Evolutionary conservation across 805 yeast genomes (phyloP).

Genomic region (Wickerhamiella siamensis): DNA sequence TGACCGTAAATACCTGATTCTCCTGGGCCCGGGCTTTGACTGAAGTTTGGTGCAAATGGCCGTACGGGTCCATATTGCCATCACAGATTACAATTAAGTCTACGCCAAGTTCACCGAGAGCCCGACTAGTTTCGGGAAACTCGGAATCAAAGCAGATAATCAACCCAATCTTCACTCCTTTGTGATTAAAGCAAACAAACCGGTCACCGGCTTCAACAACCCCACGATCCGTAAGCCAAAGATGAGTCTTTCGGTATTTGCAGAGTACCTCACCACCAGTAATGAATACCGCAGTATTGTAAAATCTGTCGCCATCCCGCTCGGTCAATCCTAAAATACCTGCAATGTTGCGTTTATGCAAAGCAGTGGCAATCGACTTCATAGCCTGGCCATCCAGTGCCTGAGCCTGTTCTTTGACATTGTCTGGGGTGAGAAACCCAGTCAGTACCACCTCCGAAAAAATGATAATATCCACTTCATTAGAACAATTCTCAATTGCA

Average conservation of each 20-base stretch:
- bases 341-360: neutral
- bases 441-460: neutral
- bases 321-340: neutral
- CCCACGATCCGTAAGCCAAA: neutral
- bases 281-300: neutral
- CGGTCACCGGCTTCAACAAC: neutral
- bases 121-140: neutral
- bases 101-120: neutral
- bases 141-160: neutral
- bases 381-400: neutral
- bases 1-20: neutral
- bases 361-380: neutral
- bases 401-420: neutral
- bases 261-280: neutral
- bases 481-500: neutral
- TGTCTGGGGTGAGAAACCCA: neutral
- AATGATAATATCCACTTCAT: neutral
- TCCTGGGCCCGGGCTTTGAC: neutral
- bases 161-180: neutral
- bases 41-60: neutral
- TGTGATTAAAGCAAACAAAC: neutral
- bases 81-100: neutral
- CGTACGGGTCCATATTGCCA: neutral
- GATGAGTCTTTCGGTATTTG: neutral
- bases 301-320: neutral